Percentiles rank a stretch among this genome's conserved stretches.
phyloP scores from a whole-genome alignment of 495 filamentous ascomycete species.

The Letharia lupina region DNA sequence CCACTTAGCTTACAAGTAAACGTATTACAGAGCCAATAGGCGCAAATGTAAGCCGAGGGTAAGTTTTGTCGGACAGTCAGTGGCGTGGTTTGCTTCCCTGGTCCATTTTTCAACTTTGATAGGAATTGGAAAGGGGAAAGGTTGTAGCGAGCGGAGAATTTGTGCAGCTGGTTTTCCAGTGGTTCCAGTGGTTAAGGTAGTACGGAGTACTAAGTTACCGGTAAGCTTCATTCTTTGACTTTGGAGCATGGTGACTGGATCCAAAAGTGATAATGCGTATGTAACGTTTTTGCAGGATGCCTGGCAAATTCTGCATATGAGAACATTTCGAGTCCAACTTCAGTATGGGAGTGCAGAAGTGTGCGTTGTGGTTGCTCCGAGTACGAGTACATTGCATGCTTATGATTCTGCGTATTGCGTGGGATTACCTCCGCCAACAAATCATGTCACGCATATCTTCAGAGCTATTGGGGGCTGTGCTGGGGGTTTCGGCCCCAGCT shows the following conservation, averaged over 20 bases:
- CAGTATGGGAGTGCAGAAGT: not conserved
- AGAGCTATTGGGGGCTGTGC: not conserved
- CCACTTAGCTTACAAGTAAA: too few relatives aligned
- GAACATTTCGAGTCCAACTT: not conserved
- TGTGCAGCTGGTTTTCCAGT: not conserved
- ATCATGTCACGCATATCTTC: not conserved
- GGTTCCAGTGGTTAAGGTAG: not conserved
- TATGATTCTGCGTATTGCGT: not conserved
- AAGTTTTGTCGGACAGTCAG: not conserved
- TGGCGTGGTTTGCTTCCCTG: not conserved
- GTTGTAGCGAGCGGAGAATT: not conserved
- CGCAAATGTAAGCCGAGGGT: too few relatives aligned
- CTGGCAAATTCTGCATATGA: not conserved
- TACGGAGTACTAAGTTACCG: not conserved
- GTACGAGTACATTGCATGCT: not conserved
- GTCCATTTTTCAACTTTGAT: not conserved
- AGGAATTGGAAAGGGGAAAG: not conserved
- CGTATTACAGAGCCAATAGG: conserved; percentile 7
- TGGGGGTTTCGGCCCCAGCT: not conserved
- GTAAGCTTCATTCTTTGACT: not conserved
- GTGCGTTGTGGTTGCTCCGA: not conserved
- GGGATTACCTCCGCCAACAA: not conserved
- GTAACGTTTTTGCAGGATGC: not conserved
- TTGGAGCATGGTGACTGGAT: not conserved
- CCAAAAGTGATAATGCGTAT: not conserved